phyloP scores from a whole-genome alignment of 225 moss, liverwort and hornwort genomes.

The Marchantia paleacea region DNA sequence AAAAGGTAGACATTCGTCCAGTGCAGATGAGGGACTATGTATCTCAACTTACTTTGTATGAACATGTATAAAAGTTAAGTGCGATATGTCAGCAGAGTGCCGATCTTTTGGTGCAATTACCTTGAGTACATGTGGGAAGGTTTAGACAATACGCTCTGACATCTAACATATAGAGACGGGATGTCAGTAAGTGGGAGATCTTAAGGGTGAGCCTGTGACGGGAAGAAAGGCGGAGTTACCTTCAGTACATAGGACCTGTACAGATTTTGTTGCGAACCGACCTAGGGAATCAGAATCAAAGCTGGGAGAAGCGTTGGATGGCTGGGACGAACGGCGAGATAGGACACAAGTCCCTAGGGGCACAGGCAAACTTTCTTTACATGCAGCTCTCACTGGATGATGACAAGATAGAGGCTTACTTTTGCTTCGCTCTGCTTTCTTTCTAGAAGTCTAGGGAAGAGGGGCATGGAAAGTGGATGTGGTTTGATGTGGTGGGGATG shows the following conservation, averaged over 20 bases:
- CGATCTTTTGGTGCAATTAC: not conserved
- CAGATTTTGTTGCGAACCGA: slow-evolving; percentile 3
- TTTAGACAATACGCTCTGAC: not conserved
- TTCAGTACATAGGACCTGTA: slow-evolving; percentile 9
- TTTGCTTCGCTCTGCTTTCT: not conserved
- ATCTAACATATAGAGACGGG: not conserved
- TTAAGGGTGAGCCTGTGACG: not conserved
- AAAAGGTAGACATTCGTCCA: not conserved
- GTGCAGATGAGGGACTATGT: not conserved
- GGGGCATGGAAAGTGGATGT: slow-evolving; percentile 16
- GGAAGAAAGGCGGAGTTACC: not conserved
- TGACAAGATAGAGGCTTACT: slow-evolving; percentile 1
- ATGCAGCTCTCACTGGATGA: not conserved
- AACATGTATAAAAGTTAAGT: not conserved
- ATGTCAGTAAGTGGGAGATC: slow-evolving; percentile 8
- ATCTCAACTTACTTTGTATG: not conserved
- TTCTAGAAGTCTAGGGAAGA: slow-evolving; percentile 15
- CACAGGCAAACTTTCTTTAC: slow-evolving; percentile 2
- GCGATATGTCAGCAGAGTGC: not conserved
- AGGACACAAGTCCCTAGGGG: not conserved
- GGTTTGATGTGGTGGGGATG: not conserved
- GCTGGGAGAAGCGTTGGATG: not conserved
- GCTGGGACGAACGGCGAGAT: not conserved
- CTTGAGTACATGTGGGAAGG: not conserved
- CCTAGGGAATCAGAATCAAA: not conserved